Percentiles rank a stretch among this genome's conserved stretches.
phyloP scores from a whole-genome alignment of 805 yeast genomes.

The Jamesozyma hellenica region DNA sequence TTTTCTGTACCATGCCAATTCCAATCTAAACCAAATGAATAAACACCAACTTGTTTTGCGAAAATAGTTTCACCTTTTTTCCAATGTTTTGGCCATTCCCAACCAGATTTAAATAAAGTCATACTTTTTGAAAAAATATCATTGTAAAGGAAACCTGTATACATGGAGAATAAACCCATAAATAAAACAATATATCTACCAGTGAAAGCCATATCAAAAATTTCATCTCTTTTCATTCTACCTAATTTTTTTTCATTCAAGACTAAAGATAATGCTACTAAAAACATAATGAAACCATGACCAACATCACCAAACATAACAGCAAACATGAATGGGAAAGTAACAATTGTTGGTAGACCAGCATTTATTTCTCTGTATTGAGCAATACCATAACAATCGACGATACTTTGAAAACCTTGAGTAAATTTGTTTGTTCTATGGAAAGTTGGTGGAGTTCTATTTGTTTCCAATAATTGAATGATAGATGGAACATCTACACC shows the following conservation, averaged over 20 bases:
- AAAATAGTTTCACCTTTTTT: slow-evolving; percentile 40
- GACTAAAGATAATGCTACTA: slow-evolving; percentile 48
- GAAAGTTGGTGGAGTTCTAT: slow-evolving; percentile 60
- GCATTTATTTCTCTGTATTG: slow-evolving; percentile 69
- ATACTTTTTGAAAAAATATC: slow-evolving; percentile 63
- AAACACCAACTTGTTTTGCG: slow-evolving; percentile 43
- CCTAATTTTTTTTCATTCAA: slow-evolving; percentile 44
- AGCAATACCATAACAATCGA: slow-evolving; percentile 72
- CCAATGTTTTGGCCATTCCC: slow-evolving; percentile 52
- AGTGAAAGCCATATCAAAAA: slow-evolving; percentile 64
- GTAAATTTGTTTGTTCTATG: slow-evolving; percentile 65
- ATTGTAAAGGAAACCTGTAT: slow-evolving; percentile 64
- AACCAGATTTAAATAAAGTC: slow-evolving; percentile 59
- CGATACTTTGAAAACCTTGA: slow-evolving; percentile 55
- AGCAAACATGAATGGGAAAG: slow-evolving; percentile 77
- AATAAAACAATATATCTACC: slow-evolving; percentile 60
- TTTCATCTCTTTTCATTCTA: slow-evolving; percentile 56
- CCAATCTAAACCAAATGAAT: slow-evolving; percentile 57
- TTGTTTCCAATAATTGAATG: slow-evolving; percentile 52
- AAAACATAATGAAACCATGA: slow-evolving; percentile 54
- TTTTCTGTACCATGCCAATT: slow-evolving; percentile 79
- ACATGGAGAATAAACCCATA: slow-evolving; percentile 67
- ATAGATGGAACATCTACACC: slow-evolving; percentile 35
- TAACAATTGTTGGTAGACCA: slow-evolving; percentile 61
- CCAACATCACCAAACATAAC: slow-evolving; percentile 80